Evolutionary conservation across 306 rosid species (phyloP).

Genomic region (Pyrus bretschneideri): DNA sequence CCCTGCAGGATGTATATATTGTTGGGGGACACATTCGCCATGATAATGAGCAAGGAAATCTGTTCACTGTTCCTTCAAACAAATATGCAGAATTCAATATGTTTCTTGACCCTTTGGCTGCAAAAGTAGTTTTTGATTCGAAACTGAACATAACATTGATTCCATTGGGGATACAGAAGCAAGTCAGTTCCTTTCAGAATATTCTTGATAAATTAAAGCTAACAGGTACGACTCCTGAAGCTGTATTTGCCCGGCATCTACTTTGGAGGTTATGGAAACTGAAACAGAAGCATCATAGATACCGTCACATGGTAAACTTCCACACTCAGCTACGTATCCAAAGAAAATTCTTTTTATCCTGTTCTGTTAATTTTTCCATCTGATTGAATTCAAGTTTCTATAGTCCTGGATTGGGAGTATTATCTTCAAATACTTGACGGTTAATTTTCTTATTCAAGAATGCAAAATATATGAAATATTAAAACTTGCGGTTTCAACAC

Average conservation of each 20-base stretch:
- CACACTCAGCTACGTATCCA: not conserved
- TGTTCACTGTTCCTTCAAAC: slow-evolving; percentile 52
- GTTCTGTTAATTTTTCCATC: not conserved
- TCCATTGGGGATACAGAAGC: slow-evolving; percentile 36
- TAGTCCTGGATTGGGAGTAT: too few relatives aligned
- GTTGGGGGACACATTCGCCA: slow-evolving; percentile 46
- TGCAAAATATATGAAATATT: too few relatives aligned
- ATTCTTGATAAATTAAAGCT: slow-evolving; percentile 4
- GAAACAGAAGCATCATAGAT: slow-evolving; percentile 37
- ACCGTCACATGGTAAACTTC: slow-evolving; percentile 46
- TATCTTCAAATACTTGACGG: too few relatives aligned
- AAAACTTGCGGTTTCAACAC: too few relatives aligned
- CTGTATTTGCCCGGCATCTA: slow-evolving; percentile 31
- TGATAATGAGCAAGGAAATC: slow-evolving; percentile 35
- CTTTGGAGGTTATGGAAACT: slow-evolving; percentile 26
- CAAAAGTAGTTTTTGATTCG: slow-evolving; percentile 41
- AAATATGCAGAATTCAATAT: slow-evolving; percentile 57
- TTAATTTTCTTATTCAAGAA: too few relatives aligned
- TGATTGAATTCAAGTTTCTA: not conserved
- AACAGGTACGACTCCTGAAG: slow-evolving; percentile 35
- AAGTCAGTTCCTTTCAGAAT: slow-evolving; percentile 31
- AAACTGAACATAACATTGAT: slow-evolving; percentile 42
- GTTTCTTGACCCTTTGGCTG: slow-evolving; percentile 58
- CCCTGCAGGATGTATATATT: slow-evolving; percentile 44
- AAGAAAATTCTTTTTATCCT: not conserved